Conservation (phyloP, 345 rosid genomes). For the Aurinia saxatilis region DNA sequence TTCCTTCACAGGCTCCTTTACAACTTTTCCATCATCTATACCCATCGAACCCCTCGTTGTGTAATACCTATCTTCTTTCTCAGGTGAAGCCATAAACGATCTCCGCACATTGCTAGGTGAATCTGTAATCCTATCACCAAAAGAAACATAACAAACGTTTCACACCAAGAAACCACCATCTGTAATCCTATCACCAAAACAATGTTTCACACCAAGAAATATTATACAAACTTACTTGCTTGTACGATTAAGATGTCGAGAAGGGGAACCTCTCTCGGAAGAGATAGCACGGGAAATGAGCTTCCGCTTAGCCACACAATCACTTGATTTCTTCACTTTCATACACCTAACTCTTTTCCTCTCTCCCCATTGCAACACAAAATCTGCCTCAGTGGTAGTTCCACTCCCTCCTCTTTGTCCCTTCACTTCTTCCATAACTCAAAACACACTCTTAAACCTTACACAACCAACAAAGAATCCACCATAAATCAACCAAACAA, state of each 20-base stretch:
- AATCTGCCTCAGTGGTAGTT: conserved; percentile 55
- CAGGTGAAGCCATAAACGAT: conserved; percentile 47
- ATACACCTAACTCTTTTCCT: conserved; percentile 80
- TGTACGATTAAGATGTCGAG: conserved; percentile 40
- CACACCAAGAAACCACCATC: neutral
- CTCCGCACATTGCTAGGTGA: conserved; percentile 38
- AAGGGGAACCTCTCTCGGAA: conserved; percentile 47
- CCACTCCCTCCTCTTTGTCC: conserved; percentile 45
- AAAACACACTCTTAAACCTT: conserved; percentile 10
- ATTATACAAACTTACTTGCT: conserved; percentile 38
- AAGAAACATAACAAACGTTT: conserved; percentile 6
- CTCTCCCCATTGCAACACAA: conserved; percentile 88
- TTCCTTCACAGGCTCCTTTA: conserved; percentile 55
- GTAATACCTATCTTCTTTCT: conserved; percentile 75
- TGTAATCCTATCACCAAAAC: conserved; percentile 28
- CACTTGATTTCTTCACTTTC: conserved; percentile 60
- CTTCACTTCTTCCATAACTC: conserved; percentile 61
- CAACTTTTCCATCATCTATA: conserved; percentile 56
- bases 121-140: conserved; percentile 43
- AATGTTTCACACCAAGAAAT: neutral
- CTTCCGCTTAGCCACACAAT: conserved; percentile 51
- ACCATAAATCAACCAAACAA: neutral
- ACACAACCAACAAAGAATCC: conserved; percentile 10
- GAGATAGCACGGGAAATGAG: conserved; percentile 36
- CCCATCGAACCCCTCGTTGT: conserved; percentile 75